phyloP scores from a whole-genome alignment of 2,329 filamentous ascomycete species.

The Ophiosphaerella korrae region DNA sequence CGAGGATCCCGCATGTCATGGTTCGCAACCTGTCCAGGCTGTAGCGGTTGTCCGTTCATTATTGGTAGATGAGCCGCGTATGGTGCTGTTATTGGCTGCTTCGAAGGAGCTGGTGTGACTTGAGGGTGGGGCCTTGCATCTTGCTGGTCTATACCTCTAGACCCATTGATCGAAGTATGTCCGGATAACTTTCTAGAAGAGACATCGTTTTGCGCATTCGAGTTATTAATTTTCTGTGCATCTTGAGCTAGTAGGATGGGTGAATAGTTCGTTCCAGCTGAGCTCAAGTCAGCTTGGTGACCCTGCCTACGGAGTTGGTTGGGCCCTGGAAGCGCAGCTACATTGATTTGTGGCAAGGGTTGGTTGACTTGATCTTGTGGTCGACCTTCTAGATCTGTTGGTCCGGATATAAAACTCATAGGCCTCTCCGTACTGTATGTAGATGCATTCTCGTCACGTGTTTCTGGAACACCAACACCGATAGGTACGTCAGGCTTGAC shows the following conservation, averaged over 20 bases:
- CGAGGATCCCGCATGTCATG: constrained; percentile 14
- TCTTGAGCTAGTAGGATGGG: constrained; percentile 8
- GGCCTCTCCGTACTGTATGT: constrained; percentile 41
- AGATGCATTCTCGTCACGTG: constrained; percentile 24
- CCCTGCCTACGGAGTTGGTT: constrained; percentile 12
- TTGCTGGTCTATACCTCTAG: not conserved
- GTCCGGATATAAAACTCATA: constrained; percentile 46
- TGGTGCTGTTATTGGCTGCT: constrained; percentile 4
- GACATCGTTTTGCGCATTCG: not conserved
- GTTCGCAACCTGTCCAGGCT: constrained; percentile 9
- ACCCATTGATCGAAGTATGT: constrained; percentile 7
- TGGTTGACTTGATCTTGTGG: constrained; percentile 46
- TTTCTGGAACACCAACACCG: constrained; percentile 6
- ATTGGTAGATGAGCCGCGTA: constrained; percentile 8
- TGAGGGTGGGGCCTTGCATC: constrained; percentile 1
- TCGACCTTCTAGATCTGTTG: constrained; percentile 39
- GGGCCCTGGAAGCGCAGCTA: constrained; percentile 5
- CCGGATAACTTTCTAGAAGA: constrained; percentile 1
- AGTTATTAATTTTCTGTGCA: constrained; percentile 7
- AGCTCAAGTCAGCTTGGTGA: constrained; percentile 10
- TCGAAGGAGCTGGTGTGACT: not conserved
- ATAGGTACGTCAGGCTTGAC: constrained; percentile 4
- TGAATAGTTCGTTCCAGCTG: constrained; percentile 14
- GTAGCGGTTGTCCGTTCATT: constrained; percentile 4
- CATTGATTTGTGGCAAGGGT: not conserved